phyloP scores from a whole-genome alignment of 2,329 filamentous ascomycete species.

The Periconia sp. region DNA sequence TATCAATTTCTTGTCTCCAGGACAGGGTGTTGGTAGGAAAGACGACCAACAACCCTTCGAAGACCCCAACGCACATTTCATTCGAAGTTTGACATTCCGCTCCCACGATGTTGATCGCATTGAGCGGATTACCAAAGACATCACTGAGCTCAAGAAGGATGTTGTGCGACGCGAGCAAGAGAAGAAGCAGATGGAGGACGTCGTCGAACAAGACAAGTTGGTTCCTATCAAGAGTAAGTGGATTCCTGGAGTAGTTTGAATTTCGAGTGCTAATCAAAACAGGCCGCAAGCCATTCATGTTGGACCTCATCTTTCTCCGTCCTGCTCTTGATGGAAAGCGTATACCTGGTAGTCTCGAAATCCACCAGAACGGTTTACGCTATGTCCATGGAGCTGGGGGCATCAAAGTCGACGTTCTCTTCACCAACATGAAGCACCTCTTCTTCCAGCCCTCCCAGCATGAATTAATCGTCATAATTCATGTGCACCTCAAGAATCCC shows the following conservation, averaged over 20 bases:
- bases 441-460: constrained; percentile 98
- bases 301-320: constrained; percentile 94
- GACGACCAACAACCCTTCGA: constrained; percentile 98
- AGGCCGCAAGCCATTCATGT: constrained; percentile 85
- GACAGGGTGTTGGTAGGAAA: constrained; percentile 94
- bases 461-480: constrained; percentile 96
- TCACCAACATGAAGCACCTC: constrained; percentile 96
- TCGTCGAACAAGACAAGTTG: constrained; percentile 97
- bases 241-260: not conserved
- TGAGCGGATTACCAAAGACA: constrained; percentile 86
- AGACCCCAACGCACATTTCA: constrained; percentile 92
- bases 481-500: constrained; percentile 95
- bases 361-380: constrained; percentile 97
- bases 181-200: constrained; percentile 99
- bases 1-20: constrained; percentile 96
- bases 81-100: constrained; percentile 91
- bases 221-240: constrained; percentile 85
- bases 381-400: constrained; percentile 78
- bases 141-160: constrained; percentile 94
- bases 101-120: constrained; percentile 88
- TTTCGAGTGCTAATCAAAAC: constrained; percentile 11
- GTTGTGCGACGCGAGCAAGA: constrained; percentile 91
- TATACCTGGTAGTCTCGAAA: constrained; percentile 92
- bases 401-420: constrained; percentile 87
- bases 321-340: constrained; percentile 96